Evolutionary conservation across 1,284 basidiomycete genomes (phyloP).

Genomic region (Grifola frondosa): DNA sequence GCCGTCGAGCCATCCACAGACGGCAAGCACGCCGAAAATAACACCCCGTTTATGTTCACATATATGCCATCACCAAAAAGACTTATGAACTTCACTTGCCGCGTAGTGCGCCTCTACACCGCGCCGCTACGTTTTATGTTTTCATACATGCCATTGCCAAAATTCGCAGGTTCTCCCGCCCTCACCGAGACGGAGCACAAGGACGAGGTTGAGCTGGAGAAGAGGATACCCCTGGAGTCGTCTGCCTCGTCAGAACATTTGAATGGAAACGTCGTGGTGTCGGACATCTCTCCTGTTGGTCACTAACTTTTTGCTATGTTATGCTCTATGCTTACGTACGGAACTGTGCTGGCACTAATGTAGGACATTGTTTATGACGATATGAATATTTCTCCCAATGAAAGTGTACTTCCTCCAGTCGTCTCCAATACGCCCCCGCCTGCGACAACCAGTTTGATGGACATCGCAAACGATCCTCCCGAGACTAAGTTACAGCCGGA

Average conservation of each 20-base stretch:
- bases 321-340: conserved; percentile 44
- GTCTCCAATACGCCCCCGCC: conserved; percentile 17
- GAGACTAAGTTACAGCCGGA: background rate
- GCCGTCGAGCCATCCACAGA: conserved; percentile 14
- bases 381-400: conserved; percentile 17
- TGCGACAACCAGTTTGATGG: too few relatives aligned
- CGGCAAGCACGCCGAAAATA: conserved; percentile 7
- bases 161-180: conserved; percentile 8
- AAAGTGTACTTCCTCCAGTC: conserved; percentile 3
- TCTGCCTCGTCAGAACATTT: conserved; percentile 3
- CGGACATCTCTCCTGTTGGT: conserved; percentile 47
- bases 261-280: conserved; percentile 19
- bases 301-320: conserved; percentile 42
- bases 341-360: conserved; percentile 45
- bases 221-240: background rate
- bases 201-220: conserved; percentile 7
- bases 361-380: conserved; percentile 39
- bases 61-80: conserved; percentile 24
- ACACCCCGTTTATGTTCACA: conserved; percentile 14
- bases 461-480: background rate
- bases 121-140: conserved; percentile 32
- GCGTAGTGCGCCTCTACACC: conserved; percentile 31
- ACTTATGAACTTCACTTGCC: conserved; percentile 27
- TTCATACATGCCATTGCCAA: conserved; percentile 27
- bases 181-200: conserved; percentile 14